phyloP scores from a whole-genome alignment of 179 eudicot genomes.

The Beta macrorhiza region DNA sequence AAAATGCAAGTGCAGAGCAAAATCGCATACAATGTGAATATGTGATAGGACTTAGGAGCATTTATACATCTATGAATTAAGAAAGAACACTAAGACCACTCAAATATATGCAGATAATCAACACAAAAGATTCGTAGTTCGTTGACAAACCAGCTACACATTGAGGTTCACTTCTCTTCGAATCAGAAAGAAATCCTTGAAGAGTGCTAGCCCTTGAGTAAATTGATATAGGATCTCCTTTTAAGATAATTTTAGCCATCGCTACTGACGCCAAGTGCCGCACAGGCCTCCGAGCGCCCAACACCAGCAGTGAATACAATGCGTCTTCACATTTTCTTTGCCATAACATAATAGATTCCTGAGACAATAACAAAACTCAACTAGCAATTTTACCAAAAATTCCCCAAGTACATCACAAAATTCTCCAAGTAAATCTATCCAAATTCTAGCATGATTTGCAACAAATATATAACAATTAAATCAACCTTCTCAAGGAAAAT shows the following conservation, averaged over 20 bases:
- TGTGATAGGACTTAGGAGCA: not conserved
- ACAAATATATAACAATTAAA: no score
- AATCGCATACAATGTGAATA: not conserved
- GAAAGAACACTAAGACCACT: not conserved
- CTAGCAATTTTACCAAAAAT: not conserved
- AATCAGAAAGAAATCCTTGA: constrained; percentile 93
- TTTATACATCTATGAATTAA: not conserved
- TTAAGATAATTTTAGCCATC: constrained; percentile 71
- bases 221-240: constrained; percentile 91
- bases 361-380: constrained; percentile 18
- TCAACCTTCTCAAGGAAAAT: not conserved
- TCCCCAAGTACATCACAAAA: not conserved
- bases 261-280: constrained; percentile 93
- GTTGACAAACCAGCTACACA: constrained; percentile 72
- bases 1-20: constrained; percentile 13
- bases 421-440: not conserved
- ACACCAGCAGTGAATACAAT: constrained; percentile 69
- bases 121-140: not conserved
- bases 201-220: constrained; percentile 91
- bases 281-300: constrained; percentile 88
- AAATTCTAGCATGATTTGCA: not conserved
- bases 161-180: constrained; percentile 76
- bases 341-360: constrained; percentile 77
- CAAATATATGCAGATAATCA: not conserved
- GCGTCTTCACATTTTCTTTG: constrained; percentile 98